Base-by-base conservation (phyloP, 179 eudicot species). In the Vitellaria paradoxa region DNA sequence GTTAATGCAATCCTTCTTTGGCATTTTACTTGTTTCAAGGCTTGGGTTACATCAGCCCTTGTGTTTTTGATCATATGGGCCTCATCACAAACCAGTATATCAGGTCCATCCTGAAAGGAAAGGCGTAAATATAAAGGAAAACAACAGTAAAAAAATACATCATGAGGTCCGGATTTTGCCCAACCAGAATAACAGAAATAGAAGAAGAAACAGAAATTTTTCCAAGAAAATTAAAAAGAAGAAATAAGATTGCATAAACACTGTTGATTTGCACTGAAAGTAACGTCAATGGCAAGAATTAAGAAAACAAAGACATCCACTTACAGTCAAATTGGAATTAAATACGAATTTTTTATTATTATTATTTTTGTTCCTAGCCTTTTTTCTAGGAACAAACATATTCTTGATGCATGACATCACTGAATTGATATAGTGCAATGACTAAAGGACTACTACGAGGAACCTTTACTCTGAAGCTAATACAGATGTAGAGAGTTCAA, bases 1-100 rank as follows among this genome's bases (percentile, higher is more conserved):
- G 99, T 96, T 82, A 96, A 83, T 65, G 99, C 99, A 78, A 96
- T 96, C 85, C 99, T 88, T 79, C 99, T 90, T 80, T 96, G 99
- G 86, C 98, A 86, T 81, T 84, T 94, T 45, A 92, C 96, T 88
- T 84, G 96, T 82, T 96, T 94, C 82, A 96, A 84, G 71, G 98
- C 98, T 76, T 96, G 96, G 72, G 99, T 96, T 59, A 82, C 83
- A 82, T 92, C 97, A 59, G 99, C 98, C 83, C 80, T 85, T 66
- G 93, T 92, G 81, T 96, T 96, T 89, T 96, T 96, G 79, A 96
- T 96, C 71, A 89, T 91, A 88, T 96, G 99, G 67, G 99, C 99
- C 89, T 96, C 99, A 81, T 96, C 99, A 82, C 99, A 96, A 73
- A 96, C 94, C 85, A 96, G 92, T 73, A 96, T 92, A 86, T 96